Percentiles rank a stretch among this genome's conserved stretches.
phyloP scores from a whole-genome alignment of 2,329 filamentous ascomycete species.

The Pseudogymnoascus sp. region DNA sequence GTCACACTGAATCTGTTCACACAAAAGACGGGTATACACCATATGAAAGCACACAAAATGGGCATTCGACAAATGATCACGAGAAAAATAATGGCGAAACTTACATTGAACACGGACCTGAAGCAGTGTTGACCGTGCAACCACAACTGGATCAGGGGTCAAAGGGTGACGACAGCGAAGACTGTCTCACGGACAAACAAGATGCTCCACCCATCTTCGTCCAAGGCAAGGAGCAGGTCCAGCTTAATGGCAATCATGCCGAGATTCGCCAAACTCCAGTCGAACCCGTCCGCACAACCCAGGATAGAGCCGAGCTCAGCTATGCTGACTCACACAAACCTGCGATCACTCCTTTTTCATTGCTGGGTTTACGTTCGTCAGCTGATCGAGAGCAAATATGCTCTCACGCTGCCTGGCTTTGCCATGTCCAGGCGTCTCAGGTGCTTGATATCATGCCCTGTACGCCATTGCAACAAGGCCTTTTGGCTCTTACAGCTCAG shows the following conservation, averaged over 20 bases:
- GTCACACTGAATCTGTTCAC: neutral
- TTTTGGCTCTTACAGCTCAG: slow-evolving; percentile 28
- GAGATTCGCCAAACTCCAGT: neutral
- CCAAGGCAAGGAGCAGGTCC: neutral
- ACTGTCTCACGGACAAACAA: neutral
- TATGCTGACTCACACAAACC: neutral
- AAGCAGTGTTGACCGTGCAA: neutral
- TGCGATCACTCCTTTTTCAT: neutral
- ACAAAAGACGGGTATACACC: neutral
- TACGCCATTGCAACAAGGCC: slow-evolving; percentile 29
- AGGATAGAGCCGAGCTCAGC: neutral
- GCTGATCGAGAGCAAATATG: neutral
- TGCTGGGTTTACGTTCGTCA: neutral
- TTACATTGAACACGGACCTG: neutral
- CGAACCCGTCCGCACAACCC: neutral
- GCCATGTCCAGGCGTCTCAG: neutral
- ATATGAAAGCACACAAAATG: neutral
- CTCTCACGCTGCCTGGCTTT: neutral
- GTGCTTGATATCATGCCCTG: slow-evolving; percentile 30
- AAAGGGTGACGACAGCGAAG: neutral
- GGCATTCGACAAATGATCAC: neutral
- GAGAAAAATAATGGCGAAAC: neutral
- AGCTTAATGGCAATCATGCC: neutral
- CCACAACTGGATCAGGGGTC: neutral
- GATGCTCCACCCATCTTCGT: neutral